Base-by-base conservation (phyloP, 2,329 filamentous ascomycete species). In the Ustulina deusta region DNA sequence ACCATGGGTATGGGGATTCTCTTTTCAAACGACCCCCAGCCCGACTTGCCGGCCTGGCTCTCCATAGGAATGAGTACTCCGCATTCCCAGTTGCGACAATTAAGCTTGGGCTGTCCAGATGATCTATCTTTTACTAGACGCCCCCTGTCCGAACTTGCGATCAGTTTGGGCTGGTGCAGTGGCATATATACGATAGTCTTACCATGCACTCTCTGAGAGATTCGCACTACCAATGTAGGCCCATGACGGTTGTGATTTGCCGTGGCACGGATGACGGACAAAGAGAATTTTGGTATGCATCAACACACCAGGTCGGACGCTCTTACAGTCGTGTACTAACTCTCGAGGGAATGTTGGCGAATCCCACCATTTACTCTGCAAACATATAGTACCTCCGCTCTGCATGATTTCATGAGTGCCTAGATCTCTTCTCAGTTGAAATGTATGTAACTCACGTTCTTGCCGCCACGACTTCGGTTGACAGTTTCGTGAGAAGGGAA, bases 41-140 rank as follows among this genome's bases (percentile, higher is more conserved):
- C 68, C 11, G 55, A 25, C 22, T 65, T 66, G 54, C 46, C 69
- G 55, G 66, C 54, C 38, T 68, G 69, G 60, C 75, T 63, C 48
- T 71, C 74, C 27, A 92, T 83, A 10, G 90, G 89, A 46, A 97
- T 78, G 27, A 98, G 74, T 1, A 99, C 92, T 40, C 96, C 96
- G 76, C 94, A 97, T 81, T 98, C 96, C 94, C 95, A 98, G 78
- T 98, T 99, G 62, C 92, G 89, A 79, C 92, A 94, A 69, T 87
- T 94, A 70, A 98, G 84, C 78, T 93, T 97, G 13, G 89, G 87
- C 69, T 87, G 80, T 69, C 90, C 90, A 2, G 88, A 91, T 7
- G 78, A 80, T 72, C 86, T 89, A 74, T 97, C 91, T 74, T 90
- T 89, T 61, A 90, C 87, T 34, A 97, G 80, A 54, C 89, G 89